Evolutionary conservation across 2,329 filamentous ascomycete genomes (phyloP).

Genomic region (Aureobasidium pullulans): DNA sequence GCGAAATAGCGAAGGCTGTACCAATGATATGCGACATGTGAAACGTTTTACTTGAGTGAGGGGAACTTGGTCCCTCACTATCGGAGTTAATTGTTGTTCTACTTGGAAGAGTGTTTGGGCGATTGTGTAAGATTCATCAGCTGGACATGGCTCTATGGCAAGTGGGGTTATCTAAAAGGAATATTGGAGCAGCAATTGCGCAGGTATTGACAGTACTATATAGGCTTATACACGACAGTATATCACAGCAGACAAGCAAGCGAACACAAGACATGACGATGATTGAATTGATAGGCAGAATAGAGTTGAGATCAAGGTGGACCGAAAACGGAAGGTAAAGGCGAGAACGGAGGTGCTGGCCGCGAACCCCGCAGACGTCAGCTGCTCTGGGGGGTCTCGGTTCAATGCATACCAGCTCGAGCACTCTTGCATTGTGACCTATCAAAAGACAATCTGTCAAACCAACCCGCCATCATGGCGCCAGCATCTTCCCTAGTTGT

Average conservation of each 20-base stretch:
- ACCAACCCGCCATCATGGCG: constrained; percentile 22
- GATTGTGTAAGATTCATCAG: neutral
- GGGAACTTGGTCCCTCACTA: neutral
- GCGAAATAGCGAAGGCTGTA: neutral
- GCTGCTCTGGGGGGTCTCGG: neutral
- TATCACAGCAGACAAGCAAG: neutral
- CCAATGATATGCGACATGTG: neutral
- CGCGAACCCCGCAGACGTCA: constrained; percentile 9
- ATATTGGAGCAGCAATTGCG: neutral
- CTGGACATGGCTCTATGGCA: neutral
- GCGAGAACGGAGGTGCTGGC: neutral
- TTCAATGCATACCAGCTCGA: neutral
- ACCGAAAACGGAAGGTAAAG: neutral
- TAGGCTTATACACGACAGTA: neutral
- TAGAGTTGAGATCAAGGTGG: neutral
- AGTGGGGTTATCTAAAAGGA: neutral
- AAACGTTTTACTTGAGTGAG: neutral
- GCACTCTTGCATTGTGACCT: neutral
- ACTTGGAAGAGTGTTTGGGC: neutral
- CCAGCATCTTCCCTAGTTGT: constrained; percentile 25
- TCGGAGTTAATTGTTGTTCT: neutral
- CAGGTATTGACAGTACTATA: neutral
- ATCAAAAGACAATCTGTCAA: neutral
- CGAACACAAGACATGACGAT: neutral
- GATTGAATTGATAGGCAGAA: neutral